A percentile compares a stretch with the other conserved stretches of the same genome.
Conservation (phyloP, 768 basidiomycete species). For the Podaxis sp. region DNA sequence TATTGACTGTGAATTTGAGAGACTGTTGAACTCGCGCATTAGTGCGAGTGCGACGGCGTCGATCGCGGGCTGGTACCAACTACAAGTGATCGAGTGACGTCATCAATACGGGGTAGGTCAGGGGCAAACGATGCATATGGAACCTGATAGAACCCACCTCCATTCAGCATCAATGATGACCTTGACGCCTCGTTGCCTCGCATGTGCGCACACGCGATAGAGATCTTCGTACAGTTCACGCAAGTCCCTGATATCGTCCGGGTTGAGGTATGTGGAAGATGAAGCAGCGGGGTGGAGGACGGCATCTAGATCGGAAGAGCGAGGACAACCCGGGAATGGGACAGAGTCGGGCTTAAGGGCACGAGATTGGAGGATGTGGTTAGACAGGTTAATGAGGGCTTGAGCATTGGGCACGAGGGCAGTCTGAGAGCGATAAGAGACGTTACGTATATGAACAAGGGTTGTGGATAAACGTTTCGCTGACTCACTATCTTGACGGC, state of each 20-base stretch:
- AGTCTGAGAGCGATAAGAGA: conserved; percentile 39
- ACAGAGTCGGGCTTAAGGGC: conserved; percentile 33
- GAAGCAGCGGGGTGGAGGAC: conserved; percentile 35
- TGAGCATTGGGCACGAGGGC: conserved; percentile 67
- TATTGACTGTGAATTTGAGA: conserved; percentile 18
- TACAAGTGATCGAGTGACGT: conserved; percentile 22
- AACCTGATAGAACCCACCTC: conserved; percentile 37
- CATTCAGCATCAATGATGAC: conserved; percentile 88
- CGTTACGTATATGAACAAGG: conserved; percentile 1
- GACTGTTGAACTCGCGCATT: conserved; percentile 76
- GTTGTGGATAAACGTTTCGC: conserved; percentile 38
- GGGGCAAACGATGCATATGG: neutral
- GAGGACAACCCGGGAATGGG: conserved; percentile 71
- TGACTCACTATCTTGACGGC: conserved; percentile 65
- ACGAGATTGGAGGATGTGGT: conserved; percentile 50
- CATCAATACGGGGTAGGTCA: neutral
- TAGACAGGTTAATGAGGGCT: conserved; percentile 61
- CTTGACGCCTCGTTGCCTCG: conserved; percentile 60
- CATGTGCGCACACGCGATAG: conserved; percentile 60
- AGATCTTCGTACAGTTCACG: conserved; percentile 63
- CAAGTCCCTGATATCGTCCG: conserved; percentile 60
- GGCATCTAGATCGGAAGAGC: conserved; percentile 55
- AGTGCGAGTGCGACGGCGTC: conserved; percentile 77
- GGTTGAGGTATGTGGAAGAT: conserved; percentile 34
- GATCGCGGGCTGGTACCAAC: conserved; percentile 79